phyloP scores from a whole-genome alignment of 768 basidiomycete species.

The Infundibulicybe gibba region DNA sequence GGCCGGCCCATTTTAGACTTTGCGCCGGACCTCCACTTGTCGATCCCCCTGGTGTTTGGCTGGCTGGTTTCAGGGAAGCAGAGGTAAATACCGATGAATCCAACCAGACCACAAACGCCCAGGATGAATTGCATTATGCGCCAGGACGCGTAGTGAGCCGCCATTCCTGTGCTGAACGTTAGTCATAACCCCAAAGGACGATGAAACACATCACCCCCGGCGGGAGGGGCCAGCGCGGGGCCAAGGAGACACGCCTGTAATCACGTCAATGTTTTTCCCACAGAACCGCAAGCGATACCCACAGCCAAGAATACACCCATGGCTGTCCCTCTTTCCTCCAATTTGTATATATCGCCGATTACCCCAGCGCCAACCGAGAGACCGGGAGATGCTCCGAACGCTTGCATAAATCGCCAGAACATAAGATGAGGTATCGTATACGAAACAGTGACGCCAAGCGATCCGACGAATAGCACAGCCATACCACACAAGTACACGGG shows the following conservation, averaged over 20 bases:
- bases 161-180: constrained; percentile 27
- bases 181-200: too few relatives aligned
- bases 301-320: constrained; percentile 35
- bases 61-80: constrained; percentile 69
- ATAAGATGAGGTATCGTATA: constrained; percentile 42
- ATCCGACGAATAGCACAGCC: constrained; percentile 54
- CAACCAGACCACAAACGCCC: constrained; percentile 33
- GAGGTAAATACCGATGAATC: constrained; percentile 33
- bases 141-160: constrained; percentile 65
- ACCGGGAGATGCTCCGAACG: constrained; percentile 54
- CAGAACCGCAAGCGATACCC: background rate
- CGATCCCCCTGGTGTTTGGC: constrained; percentile 52
- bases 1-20: constrained; percentile 4
- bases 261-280: background rate
- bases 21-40: constrained; percentile 24
- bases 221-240: constrained; percentile 21
- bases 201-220: constrained; percentile 26
- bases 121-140: constrained; percentile 50
- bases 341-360: constrained; percentile 56
- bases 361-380: constrained; percentile 48
- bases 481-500: constrained; percentile 56
- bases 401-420: constrained; percentile 58
- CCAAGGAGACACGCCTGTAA: constrained; percentile 7
- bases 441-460: constrained; percentile 51
- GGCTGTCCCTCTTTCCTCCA: constrained; percentile 49